These are phyloP conservation scores for Colletotrichum musae DNA, from an alignment of 2,329 filamentous ascomycete genomes.

Conservation along the genomic window DNA sequence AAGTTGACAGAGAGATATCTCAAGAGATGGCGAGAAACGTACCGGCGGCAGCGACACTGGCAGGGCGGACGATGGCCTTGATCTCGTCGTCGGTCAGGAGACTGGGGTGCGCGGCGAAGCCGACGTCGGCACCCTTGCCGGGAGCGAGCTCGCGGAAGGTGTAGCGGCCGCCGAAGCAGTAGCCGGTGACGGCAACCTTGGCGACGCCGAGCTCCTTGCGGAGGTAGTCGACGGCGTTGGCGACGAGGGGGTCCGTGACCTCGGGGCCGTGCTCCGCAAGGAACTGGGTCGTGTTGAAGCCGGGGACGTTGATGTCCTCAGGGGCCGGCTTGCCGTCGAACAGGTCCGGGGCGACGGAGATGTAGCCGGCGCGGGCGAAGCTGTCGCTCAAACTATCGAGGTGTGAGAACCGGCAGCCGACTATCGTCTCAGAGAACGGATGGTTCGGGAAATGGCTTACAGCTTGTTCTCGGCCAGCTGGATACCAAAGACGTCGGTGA, in stretches of 20 bases:
- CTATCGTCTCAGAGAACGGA: too few species aligned
- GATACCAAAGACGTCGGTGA: slow-evolving; percentile 57
- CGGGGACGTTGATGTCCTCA: slow-evolving; percentile 51
- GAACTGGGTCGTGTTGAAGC: slow-evolving; percentile 60
- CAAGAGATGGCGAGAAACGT: slow-evolving; percentile 39
- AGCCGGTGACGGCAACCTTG: slow-evolving; percentile 71
- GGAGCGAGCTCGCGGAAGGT: slow-evolving; percentile 66
- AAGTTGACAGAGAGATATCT: slow-evolving; percentile 4
- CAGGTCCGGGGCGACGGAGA: slow-evolving; percentile 76
- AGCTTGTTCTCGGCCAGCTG: slow-evolving; percentile 46
- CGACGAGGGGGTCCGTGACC: slow-evolving; percentile 62
- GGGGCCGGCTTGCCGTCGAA: slow-evolving; percentile 72
- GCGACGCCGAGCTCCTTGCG: slow-evolving; percentile 63
- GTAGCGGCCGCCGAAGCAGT: slow-evolving; percentile 76
- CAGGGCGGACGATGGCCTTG: slow-evolving; percentile 67
- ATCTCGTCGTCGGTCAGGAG: slow-evolving; percentile 73
- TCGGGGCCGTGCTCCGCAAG: slow-evolving; percentile 55
- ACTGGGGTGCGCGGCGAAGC: slow-evolving; percentile 76
- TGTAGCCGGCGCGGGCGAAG: slow-evolving; percentile 77
- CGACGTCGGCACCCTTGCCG: slow-evolving; percentile 69
- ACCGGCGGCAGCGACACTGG: slow-evolving; percentile 75
- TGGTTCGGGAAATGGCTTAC: slow-evolving; percentile 10
- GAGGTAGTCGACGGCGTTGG: slow-evolving; percentile 61
- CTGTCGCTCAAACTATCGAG: slow-evolving; percentile 69
- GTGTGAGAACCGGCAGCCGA: not conserved